Base-by-base conservation (phyloP, 2,329 filamentous ascomycete genomes). In the Ceratocystis variospora region DNA sequence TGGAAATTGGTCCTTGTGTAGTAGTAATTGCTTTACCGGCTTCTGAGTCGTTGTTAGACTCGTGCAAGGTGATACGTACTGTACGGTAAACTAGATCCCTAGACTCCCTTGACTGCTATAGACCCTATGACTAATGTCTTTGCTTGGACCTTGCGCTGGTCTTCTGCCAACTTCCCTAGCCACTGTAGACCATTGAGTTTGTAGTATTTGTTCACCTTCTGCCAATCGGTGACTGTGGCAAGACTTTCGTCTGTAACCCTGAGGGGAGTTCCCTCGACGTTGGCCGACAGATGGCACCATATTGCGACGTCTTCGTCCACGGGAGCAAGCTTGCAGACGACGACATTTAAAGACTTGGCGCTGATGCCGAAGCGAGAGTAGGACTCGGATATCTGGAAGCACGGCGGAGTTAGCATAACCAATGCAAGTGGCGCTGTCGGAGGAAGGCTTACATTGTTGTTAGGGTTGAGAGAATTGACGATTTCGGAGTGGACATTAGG, bases 401-500 rank as follows among this genome's bases (percentile, higher is more conserved):
- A 12, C 41, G 63, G 62, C 3, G 68, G 55, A 8, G 68, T 59
- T 63, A 62, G n/a, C 25, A 5, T 25, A 17, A 25, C 46, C 19
- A 48, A 10, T n/a, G 1, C 7, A 3, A 22, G 33, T 2, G 6
- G 22, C 22, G 22, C 7, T 15, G 3, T 4, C 55, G 46, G 55
- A 67, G 61, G 48, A 15, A 37, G 59, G 37, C 68, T 69, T 74
- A 90, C 89, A 74, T 96, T 96, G 74, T 90, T 93, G 69, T 88
- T 91, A 0, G 88, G 82, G 68, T 86, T 92, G 57, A 96, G 78
- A 2, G 85, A 86, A 70, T 88, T 87, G 37, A 96, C 90, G 66
- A 90, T 87, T 76, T 96, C 92, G 0, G 89, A 92, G 74, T 96
- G 92, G 3, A 96, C 84, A 71, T 96, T 96, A 57, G 87, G 86